Evolutionary conservation across 768 basidiomycete genomes (phyloP).

Genomic region (Mycena amicta): DNA sequence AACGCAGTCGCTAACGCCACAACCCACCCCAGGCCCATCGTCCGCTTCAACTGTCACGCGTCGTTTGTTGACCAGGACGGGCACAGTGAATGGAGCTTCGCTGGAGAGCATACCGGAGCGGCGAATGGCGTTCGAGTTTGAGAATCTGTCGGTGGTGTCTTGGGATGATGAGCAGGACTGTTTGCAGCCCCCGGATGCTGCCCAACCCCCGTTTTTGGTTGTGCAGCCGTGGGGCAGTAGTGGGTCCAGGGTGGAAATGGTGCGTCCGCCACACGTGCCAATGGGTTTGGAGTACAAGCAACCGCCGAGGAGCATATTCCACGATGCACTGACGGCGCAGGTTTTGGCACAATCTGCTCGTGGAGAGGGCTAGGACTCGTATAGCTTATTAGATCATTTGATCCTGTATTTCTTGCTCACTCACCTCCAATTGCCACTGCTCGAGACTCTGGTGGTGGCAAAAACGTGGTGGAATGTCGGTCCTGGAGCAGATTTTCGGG

Average conservation of each 20-base stretch:
- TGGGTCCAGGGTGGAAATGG: conserved; percentile 1
- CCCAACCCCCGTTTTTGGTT: not conserved
- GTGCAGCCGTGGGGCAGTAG: not conserved
- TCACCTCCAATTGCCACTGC: too few relatives aligned
- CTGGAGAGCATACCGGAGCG: not conserved
- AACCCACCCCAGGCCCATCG: not conserved
- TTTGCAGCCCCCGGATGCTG: not conserved
- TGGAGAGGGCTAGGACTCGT: conserved; percentile 9
- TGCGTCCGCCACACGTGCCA: conserved; percentile 2
- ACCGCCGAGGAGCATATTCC: conserved; percentile 17
- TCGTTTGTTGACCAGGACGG: not conserved
- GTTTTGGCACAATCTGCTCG: conserved; percentile 10
- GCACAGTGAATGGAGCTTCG: not conserved
- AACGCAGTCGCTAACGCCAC: not conserved
- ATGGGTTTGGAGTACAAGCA: not conserved
- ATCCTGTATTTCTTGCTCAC: not conserved
- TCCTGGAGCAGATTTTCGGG: conserved; percentile 64
- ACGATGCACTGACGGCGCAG: conserved; percentile 9
- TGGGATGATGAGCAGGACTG: not conserved
- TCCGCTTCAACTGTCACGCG: not conserved
- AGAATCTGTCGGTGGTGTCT: not conserved
- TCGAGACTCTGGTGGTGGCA: too few relatives aligned
- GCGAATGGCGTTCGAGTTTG: not conserved
- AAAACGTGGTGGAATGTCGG: too few relatives aligned
- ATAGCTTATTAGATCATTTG: not conserved